Evolutionary conservation across 345 rosid species (phyloP).

Genomic region (Clarkia xantiana): DNA sequence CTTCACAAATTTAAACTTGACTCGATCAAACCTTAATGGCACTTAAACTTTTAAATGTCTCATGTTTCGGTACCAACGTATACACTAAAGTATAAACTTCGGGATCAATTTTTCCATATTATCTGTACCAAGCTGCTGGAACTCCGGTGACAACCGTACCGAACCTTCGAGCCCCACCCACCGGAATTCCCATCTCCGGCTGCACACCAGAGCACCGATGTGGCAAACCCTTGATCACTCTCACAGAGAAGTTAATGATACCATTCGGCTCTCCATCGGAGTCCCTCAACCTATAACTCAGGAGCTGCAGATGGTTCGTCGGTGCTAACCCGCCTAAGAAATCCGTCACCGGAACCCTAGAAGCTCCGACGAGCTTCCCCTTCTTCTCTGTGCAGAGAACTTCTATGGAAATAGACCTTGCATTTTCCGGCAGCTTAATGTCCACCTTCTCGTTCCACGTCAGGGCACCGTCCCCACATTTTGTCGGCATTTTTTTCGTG

Average conservation of each 20-base stretch:
- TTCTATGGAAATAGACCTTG: constrained; percentile 21
- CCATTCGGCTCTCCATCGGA: constrained; percentile 10
- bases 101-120: too few species aligned
- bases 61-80: too few species aligned
- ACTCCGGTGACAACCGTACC: constrained; percentile 29
- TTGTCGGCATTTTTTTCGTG: constrained; percentile 3
- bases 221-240: constrained; percentile 6
- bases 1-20: too few species aligned
- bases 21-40: too few species aligned
- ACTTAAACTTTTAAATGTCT: too few species aligned
- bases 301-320: constrained; percentile 9
- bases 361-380: constrained; percentile 8
- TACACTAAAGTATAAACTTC: too few species aligned
- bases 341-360: constrained; percentile 13
- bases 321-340: constrained; percentile 13
- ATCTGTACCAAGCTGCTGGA: constrained; percentile 38
- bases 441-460: constrained; percentile 10
- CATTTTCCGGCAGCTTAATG: constrained; percentile 10
- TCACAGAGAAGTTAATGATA: constrained; percentile 15
- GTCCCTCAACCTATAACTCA: constrained; percentile 21
- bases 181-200: constrained; percentile 9
- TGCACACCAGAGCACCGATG: constrained; percentile 9
- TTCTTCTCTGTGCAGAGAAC: too few species aligned
- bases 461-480: constrained; percentile 12
- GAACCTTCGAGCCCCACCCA: too few species aligned